These are phyloP conservation scores for Kurtzmaniella quercitrusa DNA, from an alignment of 1,139 yeast genomes.

Conservation along the genomic window DNA sequence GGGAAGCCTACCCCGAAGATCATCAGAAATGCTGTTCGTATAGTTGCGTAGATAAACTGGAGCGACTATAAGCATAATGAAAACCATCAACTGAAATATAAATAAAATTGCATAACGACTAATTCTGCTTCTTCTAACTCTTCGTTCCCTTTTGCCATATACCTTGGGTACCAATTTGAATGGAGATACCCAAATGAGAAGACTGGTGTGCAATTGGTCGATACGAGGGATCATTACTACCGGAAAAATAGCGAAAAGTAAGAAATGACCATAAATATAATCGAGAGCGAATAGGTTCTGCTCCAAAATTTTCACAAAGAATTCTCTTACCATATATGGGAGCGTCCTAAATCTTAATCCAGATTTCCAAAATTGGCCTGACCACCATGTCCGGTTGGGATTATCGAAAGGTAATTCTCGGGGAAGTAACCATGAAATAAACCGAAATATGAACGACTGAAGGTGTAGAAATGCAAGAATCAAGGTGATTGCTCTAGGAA, in stretches of 20 bases:
- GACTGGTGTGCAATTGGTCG: constrained; percentile 31
- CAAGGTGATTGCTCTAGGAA: constrained; percentile 52
- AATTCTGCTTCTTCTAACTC: constrained; percentile 15
- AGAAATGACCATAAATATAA: constrained; percentile 62
- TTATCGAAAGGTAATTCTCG: constrained; percentile 56
- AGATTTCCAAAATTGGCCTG: constrained; percentile 69
- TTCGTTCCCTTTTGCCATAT: constrained; percentile 17
- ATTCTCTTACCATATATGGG: constrained; percentile 55
- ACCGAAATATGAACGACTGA: constrained; percentile 47
- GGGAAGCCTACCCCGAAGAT: constrained; percentile 14
- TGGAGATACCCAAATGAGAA: constrained; percentile 37
- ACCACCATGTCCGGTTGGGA: constrained; percentile 80
- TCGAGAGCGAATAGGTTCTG: constrained; percentile 68
- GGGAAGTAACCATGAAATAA: constrained; percentile 46
- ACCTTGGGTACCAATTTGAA: constrained; percentile 25
- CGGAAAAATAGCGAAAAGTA: constrained; percentile 61
- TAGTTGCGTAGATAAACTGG: constrained; percentile 26
- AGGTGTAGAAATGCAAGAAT: constrained; percentile 39
- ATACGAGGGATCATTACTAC: constrained; percentile 63
- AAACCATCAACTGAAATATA: constrained; percentile 14
- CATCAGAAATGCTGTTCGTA: constrained; percentile 22
- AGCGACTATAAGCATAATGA: constrained; percentile 17
- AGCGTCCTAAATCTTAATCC: constrained; percentile 39
- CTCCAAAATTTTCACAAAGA: constrained; percentile 64
- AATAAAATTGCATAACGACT: constrained; percentile 20